phyloP scores from a whole-genome alignment of 1,284 basidiomycete species.

The Mycosarcoma mackinlayi region DNA sequence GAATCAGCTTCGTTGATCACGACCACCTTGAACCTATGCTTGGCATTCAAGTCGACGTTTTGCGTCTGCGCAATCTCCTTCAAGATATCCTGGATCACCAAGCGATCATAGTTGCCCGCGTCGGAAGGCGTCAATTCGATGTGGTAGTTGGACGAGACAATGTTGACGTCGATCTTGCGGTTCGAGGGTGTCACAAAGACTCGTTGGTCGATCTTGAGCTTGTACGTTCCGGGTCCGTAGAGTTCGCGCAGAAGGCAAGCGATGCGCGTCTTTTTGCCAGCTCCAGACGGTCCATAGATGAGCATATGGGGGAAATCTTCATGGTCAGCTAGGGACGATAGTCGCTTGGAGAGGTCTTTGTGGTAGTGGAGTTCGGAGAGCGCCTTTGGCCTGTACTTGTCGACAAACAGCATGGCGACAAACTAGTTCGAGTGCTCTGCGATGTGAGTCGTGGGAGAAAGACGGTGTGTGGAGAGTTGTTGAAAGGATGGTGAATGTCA shows the following conservation, averaged over 20 bases:
- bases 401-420: conserved; percentile 64
- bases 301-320: conserved; percentile 95
- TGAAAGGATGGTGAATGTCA: background rate
- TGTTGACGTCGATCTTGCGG: conserved; percentile 93
- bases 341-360: conserved; percentile 79
- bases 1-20: conserved; percentile 98
- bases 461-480: background rate
- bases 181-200: conserved; percentile 94
- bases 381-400: conserved; percentile 84
- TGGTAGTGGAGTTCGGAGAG: conserved; percentile 93
- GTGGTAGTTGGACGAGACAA: conserved; percentile 92
- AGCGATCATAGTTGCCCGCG: conserved; percentile 93
- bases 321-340: conserved; percentile 75
- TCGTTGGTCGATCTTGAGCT: conserved; percentile 98
- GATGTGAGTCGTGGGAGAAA: background rate
- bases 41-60: conserved; percentile 94
- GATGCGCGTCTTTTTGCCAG: conserved; percentile 98
- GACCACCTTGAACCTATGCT: conserved; percentile 98
- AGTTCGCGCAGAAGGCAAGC: conserved; percentile 81
- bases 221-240: conserved; percentile 91
- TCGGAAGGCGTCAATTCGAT: conserved; percentile 98
- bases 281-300: conserved; percentile 96
- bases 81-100: conserved; percentile 94
- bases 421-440: background rate
- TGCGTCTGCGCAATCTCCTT: conserved; percentile 99